Conservation (phyloP, 352 stramenopile species). For the Pythium biforme region DNA sequence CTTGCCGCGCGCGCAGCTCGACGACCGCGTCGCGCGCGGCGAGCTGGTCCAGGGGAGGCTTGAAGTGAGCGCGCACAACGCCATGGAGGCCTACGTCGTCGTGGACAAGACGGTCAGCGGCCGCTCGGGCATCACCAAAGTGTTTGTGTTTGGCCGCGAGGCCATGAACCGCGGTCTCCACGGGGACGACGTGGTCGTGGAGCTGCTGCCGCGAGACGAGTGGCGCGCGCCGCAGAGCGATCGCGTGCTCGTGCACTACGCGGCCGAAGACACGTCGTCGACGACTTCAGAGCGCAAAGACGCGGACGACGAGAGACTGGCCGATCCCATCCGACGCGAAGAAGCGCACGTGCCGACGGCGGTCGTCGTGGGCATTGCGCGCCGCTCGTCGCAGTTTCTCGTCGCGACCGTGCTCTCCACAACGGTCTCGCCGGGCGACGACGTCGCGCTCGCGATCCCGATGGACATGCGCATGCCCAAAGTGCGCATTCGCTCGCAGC, state of each 20-base stretch:
- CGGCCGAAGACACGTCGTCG: slow-evolving; percentile 40
- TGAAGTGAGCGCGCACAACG: slow-evolving; percentile 70
- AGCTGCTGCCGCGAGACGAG: slow-evolving; percentile 80
- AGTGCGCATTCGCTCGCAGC: slow-evolving; percentile 75
- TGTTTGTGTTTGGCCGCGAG: slow-evolving; percentile 73
- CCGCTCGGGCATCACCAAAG: slow-evolving; percentile 11
- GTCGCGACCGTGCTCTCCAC: slow-evolving; percentile 74
- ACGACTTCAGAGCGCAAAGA: not conserved
- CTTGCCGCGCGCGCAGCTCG: slow-evolving; percentile 34
- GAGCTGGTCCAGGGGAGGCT: slow-evolving; percentile 50
- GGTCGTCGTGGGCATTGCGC: slow-evolving; percentile 86
- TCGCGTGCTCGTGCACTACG: slow-evolving; percentile 70
- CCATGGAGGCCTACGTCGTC: slow-evolving; percentile 77
- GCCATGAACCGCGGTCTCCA: slow-evolving; percentile 97
- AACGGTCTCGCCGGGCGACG: slow-evolving; percentile 56
- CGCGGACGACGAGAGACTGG: not conserved
- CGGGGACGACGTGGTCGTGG: slow-evolving; percentile 95
- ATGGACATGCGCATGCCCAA: slow-evolving; percentile 84
- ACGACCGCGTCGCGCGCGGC: slow-evolving; percentile 32
- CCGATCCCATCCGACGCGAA: not conserved
- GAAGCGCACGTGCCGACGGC: slow-evolving; percentile 51
- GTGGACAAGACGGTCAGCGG: slow-evolving; percentile 31
- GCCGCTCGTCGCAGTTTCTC: slow-evolving; percentile 56
- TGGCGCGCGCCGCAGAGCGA: slow-evolving; percentile 78
- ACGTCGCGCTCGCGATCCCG: slow-evolving; percentile 73